Base-by-base conservation (phyloP, 2,329 filamentous ascomycete genomes). In the Cladosporium sp. region DNA sequence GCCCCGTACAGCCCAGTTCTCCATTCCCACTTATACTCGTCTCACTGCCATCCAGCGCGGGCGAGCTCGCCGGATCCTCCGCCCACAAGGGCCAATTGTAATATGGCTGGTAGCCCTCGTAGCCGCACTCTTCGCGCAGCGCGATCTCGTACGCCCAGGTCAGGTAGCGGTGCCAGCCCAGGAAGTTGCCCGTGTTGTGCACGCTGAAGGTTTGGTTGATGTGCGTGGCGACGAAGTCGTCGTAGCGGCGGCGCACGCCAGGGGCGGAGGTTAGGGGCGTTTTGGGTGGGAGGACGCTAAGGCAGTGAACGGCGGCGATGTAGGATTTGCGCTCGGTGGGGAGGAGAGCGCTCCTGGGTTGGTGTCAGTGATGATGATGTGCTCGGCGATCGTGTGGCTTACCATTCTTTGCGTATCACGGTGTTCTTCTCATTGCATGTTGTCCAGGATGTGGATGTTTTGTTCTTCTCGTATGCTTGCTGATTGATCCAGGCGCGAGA, bases 31-130 rank as follows among this genome's bases (percentile, higher is more conserved):
- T 57, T 39, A 68, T 58, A 7, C 71, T 69, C 17, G 71, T 75
- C 13, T 71, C 72, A 50, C 71, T 75, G 41, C 80, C 80, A 57
- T 83, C 79, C 47, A 83, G 80, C 47, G 81, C 58, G 3, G 78
- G 76, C 0, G 77, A 79, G 38, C 71, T 70, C 37, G 57, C 39
- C 3, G 61, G 54, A 37, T 80, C 72, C 2, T 66, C 53, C 2
- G 73, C 67, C 64, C 72, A 74, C 47, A 70, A 69, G 2, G 71
- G 70, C 75, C 77, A 81, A 61, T 80, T 75, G 59, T 62, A 64
- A 50, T 61, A 80, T 60, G 72, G 72, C 39, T 70, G 67, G 39
- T 64, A 64, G 44, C 70, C 71, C 7, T 56, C 65, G 52, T 73
- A 75, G 36, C 69, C 70, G 45, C 72, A 74, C 52, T 74, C 71